Evolutionary conservation across 306 rosid genomes (phyloP), one percentile per base, ranked within the genome.

Genomic region (Hippophae tibetana): DNA sequence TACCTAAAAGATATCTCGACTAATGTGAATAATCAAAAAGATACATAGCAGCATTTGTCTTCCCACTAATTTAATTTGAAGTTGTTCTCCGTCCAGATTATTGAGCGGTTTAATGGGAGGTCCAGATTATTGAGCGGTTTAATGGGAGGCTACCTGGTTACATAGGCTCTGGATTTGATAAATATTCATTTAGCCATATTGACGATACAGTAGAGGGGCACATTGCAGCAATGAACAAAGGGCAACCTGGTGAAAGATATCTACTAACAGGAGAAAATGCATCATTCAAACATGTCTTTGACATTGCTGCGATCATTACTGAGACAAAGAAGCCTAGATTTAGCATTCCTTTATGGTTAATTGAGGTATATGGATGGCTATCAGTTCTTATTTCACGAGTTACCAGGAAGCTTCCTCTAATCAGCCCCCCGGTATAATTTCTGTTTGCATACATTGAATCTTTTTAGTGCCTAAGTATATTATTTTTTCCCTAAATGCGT

Each of bases 181-280:
- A 43, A 58, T 78, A 63, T 73, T 83, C 98, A 9, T 92, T 83
- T 69, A 83, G 92, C 64, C 96, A 92, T 63, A 83, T 88, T 5
- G 90, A 88, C 54, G 96, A 92, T 63, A 95, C 88, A 47, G 96
- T 80, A 55, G 89, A 83, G 10, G 98, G 89, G 59, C 98, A 87
- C 52, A 75, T 92, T 73, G 76, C 77, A 9, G 96, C 87, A 3
- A 74, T 87, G 93, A 41, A 58, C 47, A 81, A 75, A 61, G 96
- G 96, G 13, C 54, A 61, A 63, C 43, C 42, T n/a, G 98, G 98
- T 43, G 79, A 74, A 62, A 78, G 98, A 55, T 87, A 87, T 73
- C 73, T 87, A 8, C 75, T 92, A 18, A 80, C 98, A 0, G 96
- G 98, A 61, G 98, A 92, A 76, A 92, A 87, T 76, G 87, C 88